A percentile compares a stretch with the other conserved stretches of the same genome.
Conservation (phyloP, 805 yeast species). For the Kodamaea neixiangensis region DNA sequence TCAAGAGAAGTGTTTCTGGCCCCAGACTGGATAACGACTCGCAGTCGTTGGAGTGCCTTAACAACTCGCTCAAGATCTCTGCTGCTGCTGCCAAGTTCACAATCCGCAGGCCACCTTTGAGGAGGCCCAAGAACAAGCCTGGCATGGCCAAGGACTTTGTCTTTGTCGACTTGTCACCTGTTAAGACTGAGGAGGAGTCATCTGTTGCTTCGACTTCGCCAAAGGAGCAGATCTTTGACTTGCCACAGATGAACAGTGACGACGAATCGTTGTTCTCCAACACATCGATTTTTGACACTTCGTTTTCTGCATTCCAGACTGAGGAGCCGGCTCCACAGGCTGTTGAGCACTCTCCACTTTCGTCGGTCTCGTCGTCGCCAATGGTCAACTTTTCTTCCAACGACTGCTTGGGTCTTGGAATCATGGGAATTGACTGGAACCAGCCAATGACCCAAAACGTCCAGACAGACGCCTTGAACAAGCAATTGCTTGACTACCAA, state of each 20-base stretch:
- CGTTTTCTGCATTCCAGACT: slow-evolving; percentile 6
- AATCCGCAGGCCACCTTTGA: slow-evolving; percentile 40
- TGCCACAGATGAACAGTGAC: slow-evolving; percentile 4
- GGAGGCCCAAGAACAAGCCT: slow-evolving; percentile 46
- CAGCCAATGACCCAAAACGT: slow-evolving; percentile 12
- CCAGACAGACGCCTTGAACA: slow-evolving; percentile 12
- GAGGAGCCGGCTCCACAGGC: slow-evolving; percentile 7
- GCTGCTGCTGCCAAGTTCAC: slow-evolving; percentile 37
- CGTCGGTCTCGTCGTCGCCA: slow-evolving; percentile 3
- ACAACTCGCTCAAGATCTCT: slow-evolving; percentile 40
- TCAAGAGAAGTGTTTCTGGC: slow-evolving; percentile 28
- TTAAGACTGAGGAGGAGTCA: slow-evolving; percentile 15
- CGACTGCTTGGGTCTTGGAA: slow-evolving; percentile 10
- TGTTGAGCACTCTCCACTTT: slow-evolving; percentile 1
- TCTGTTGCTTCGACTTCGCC: slow-evolving; percentile 5
- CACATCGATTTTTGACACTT: slow-evolving; percentile 9
- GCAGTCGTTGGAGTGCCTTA: slow-evolving; percentile 37
- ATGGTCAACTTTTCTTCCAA: background rate
- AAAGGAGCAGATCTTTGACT: slow-evolving; percentile 7
- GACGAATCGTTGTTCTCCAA: slow-evolving; percentile 9
- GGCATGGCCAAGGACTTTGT: slow-evolving; percentile 49
- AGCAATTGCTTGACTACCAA: slow-evolving; percentile 19
- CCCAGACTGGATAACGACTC: slow-evolving; percentile 11
- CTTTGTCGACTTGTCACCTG: slow-evolving; percentile 44
- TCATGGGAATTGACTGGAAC: slow-evolving; percentile 9